Base-by-base conservation (phyloP, 2,329 filamentous ascomycete genomes). In the Fusarium concolor region DNA sequence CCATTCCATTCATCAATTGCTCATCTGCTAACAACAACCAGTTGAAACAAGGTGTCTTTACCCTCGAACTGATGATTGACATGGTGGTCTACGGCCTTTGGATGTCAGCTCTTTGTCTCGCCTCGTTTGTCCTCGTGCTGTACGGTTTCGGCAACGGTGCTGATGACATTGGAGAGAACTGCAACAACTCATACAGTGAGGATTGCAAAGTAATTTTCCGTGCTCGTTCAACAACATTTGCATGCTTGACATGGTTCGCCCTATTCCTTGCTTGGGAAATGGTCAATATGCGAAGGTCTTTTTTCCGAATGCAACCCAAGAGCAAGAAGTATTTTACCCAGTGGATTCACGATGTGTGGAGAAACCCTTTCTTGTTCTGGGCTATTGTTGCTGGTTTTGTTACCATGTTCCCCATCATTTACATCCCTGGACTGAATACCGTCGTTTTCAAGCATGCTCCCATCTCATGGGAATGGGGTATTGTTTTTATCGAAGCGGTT, bases 241-340 rank as follows among this genome's bases (percentile, higher is more conserved):
- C 89, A 18, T 90, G 86, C 66, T 80, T 93, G 56, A 92, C 90
- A 2, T 93, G 90, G 90, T 90, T 89, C 59, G 89, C 90, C 0
- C 84, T 92, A 24, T 91, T 93, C 80, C 84, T 92, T 11, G 91
- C 90, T 1, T 93, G 90, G 91, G 90, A 93, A 73, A 90, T 92
- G 85, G 82, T 92, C 62, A 84, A 91, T 66, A 85, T 91, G 80
- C 87, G 90, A 26, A 86, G 89, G 49, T 89, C 86, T 7, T 91
- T 93, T 80, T 93, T 93, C 84, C 84, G 86, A 71, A 91, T 92
- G 88, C 85, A 91, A 70, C 88, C 90, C 7, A 82, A 82, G 54
- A 87, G 85, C 52, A 87, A 86, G 69, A 81, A 78, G 44, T 87
- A 88, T 72, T 86, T 89, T 64, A 89, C 87, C 0, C 87, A 91